Base-by-base conservation (phyloP, 164 flowering plant genomes). In the Vitis rupestris region DNA sequence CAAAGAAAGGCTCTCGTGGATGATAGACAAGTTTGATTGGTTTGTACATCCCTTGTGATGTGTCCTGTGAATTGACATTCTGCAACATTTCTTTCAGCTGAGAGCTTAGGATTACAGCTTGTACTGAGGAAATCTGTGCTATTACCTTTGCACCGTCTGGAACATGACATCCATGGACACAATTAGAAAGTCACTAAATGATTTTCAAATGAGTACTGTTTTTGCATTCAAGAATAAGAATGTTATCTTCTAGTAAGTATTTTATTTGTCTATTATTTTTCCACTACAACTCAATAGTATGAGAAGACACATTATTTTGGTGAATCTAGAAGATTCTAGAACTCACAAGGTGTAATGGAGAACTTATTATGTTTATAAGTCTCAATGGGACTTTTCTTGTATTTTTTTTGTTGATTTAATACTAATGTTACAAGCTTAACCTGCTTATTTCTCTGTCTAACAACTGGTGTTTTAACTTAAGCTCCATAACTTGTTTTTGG, bases 1-100 rank as follows among this genome's bases (percentile, higher is more conserved):
- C 82, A 72, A 82, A 94, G 81, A 91, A 87, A 37, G 93, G 87
- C 65, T 90, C 94, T 74, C 87, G 81, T 61, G 93, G 89, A 69
- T 88, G 92, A 74, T 89, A 88, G 8, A 79, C 76, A 54, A 90
- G 84, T 74, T 90, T 94, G 85, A 88, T 78, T 23, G 94, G 89
- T 76, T 81, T 90, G 77, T 75, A 75, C 70, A 76, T 83, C 31
- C 80, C 84, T 16, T 78, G 72, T 29, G 73, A 72, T 15, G 23
- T 55, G 27, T 82, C 80, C 23, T 66, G 71, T 8, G 86, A 80
- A 71, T 75, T 77, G 68, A 85, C 76, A 74, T 75, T 77, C 76
- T 65, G 54, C 68, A 94, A 58, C 76, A 88, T 83, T 75, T 90
- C 88, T 79, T 84, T 88, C 76, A 94, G 79, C 74, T 89, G 90